Evolutionary conservation across 371 early-diverging fungal species (phyloP).

Genomic region (Apophysomyces ossiformis): DNA sequence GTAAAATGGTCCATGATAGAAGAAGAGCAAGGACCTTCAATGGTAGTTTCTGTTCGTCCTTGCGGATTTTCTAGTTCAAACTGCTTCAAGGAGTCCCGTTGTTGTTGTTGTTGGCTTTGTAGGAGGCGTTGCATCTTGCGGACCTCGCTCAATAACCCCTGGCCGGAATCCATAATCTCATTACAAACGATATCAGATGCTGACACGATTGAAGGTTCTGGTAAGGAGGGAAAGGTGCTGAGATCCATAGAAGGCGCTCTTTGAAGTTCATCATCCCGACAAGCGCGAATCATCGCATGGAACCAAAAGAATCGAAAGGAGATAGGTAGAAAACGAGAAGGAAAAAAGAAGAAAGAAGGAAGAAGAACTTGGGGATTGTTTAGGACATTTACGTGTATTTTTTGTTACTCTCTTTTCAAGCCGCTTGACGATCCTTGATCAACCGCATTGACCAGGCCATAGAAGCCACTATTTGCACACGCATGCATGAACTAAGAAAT

Average conservation of each 20-base stretch:
- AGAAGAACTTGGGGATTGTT: neutral
- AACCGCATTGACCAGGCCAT: conserved; percentile 7
- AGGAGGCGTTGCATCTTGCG: conserved; percentile 26
- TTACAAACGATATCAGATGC: neutral
- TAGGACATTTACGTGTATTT: neutral
- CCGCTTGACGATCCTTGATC: neutral
- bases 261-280: neutral
- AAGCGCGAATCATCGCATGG: neutral
- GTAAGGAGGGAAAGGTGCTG: neutral
- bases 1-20: neutral
- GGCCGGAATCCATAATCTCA: conserved; percentile 29
- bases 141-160: conserved; percentile 53
- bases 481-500: neutral
- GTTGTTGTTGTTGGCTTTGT: conserved; percentile 11
- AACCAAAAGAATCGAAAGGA: neutral
- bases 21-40: neutral
- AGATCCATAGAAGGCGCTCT: neutral
- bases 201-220: neutral
- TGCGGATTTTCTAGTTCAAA: conserved; percentile 12
- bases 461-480: neutral
- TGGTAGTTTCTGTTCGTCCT: neutral
- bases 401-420: neutral
- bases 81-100: neutral
- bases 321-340: neutral
- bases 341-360: neutral